phyloP scores from a whole-genome alignment of 768 basidiomycete genomes.

The Agrocybe pediades region DNA sequence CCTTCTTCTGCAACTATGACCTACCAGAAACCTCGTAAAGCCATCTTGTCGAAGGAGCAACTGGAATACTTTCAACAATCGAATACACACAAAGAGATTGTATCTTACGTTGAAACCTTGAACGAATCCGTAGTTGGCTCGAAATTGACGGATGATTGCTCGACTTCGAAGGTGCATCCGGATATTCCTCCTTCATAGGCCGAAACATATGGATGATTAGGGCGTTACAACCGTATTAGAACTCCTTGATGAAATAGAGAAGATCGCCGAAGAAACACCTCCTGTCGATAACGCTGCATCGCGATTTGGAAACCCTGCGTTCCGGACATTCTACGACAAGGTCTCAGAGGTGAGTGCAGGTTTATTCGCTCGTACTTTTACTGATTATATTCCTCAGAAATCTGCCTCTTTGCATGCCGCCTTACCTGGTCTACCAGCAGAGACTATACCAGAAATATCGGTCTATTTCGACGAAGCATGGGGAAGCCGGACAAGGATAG shows the following conservation, averaged over 20 bases:
- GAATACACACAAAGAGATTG: slow-evolving; percentile 63
- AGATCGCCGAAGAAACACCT: slow-evolving; percentile 69
- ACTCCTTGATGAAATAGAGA: slow-evolving; percentile 68
- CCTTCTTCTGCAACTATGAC: slow-evolving; percentile 22
- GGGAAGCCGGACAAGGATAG: slow-evolving; percentile 91
- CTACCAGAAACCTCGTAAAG: slow-evolving; percentile 63
- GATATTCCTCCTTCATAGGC: background rate
- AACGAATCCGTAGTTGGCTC: slow-evolving; percentile 76
- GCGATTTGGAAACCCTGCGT: slow-evolving; percentile 97
- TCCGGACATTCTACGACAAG: slow-evolving; percentile 87
- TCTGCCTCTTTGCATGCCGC: slow-evolving; percentile 58
- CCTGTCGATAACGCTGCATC: slow-evolving; percentile 90
- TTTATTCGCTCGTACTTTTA: background rate
- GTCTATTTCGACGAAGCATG: slow-evolving; percentile 85
- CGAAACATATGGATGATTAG: slow-evolving; percentile 37
- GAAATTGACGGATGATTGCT: slow-evolving; percentile 69
- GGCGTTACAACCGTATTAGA: slow-evolving; percentile 60
- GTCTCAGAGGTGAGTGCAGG: slow-evolving; percentile 55
- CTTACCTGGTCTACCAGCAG: slow-evolving; percentile 58
- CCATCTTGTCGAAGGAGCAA: slow-evolving; percentile 75
- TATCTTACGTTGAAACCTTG: slow-evolving; percentile 70
- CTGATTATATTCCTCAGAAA: slow-evolving; percentile 34
- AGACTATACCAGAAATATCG: slow-evolving; percentile 68
- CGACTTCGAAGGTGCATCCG: slow-evolving; percentile 58
- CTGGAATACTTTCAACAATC: slow-evolving; percentile 82